Evolutionary conservation across 495 filamentous ascomycete species (phyloP).

Genomic region (Lophiotrema nucula): DNA sequence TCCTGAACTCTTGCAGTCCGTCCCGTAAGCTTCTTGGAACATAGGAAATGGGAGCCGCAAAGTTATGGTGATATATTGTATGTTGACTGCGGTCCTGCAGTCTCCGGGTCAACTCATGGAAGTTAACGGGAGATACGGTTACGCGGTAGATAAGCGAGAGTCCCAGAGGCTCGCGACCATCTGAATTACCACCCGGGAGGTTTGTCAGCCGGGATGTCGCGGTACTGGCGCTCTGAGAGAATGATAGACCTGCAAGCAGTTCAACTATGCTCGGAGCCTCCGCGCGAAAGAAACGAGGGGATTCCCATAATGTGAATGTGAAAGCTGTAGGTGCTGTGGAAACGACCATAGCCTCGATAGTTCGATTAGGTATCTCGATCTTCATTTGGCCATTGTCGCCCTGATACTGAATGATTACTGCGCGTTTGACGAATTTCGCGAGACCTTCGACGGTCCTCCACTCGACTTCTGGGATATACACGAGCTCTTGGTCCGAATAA

Average conservation of each 20-base stretch:
- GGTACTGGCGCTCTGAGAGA: neutral
- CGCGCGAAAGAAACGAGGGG: neutral
- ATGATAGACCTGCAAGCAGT: neutral
- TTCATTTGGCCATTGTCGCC: neutral
- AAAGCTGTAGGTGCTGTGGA: neutral
- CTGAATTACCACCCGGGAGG: neutral
- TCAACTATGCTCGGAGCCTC: neutral
- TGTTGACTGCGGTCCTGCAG: neutral
- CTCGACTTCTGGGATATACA: neutral
- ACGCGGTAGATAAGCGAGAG: neutral
- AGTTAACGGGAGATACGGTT: neutral
- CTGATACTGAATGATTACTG: neutral
- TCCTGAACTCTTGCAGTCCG: neutral
- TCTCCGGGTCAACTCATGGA: neutral
- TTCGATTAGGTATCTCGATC: conserved; percentile 2
- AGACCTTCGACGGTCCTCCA: neutral
- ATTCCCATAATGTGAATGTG: conserved; percentile 1
- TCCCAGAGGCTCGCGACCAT: neutral
- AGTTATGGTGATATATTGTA: neutral
- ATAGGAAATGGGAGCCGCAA: neutral
- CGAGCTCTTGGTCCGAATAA: neutral
- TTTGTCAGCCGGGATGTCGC: neutral
- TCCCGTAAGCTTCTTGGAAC: neutral
- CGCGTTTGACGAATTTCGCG: neutral
- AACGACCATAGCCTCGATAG: neutral